Evolutionary conservation across 306 rosid genomes (phyloP).

Genomic region (Lotus japonicus): DNA sequence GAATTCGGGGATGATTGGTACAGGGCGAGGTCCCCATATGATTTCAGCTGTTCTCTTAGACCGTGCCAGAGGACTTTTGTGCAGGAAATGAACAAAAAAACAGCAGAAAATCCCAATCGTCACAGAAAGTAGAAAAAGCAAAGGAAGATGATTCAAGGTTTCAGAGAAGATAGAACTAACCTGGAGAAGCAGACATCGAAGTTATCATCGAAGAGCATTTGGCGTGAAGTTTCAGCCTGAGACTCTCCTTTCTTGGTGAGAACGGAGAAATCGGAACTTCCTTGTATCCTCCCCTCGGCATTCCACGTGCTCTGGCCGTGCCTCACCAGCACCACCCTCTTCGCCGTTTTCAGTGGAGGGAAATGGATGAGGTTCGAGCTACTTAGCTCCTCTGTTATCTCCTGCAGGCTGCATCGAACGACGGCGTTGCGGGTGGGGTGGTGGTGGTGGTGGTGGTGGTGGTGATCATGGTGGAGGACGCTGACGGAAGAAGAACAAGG

Average conservation of each 20-base stretch:
- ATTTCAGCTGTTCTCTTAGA: conserved; percentile 89
- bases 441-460: neutral
- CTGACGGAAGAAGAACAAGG: neutral
- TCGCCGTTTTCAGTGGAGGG: conserved; percentile 45
- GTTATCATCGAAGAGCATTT: conserved; percentile 65
- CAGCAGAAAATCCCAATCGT: neutral
- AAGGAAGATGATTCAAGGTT: neutral
- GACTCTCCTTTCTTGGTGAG: conserved; percentile 85
- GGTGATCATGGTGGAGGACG: neutral
- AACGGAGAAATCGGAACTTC: conserved; percentile 80
- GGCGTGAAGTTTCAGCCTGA: conserved; percentile 86
- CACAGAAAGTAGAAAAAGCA: neutral
- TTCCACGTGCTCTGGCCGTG: conserved; percentile 99
- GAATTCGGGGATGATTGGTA: conserved; percentile 45
- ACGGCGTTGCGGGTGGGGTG: neutral
- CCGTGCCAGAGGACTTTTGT: conserved; percentile 58
- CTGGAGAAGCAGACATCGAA: conserved; percentile 83
- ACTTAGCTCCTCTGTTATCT: conserved; percentile 24
- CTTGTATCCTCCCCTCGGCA: conserved; percentile 91
- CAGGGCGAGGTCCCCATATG: conserved; percentile 68
- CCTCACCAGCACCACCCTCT: conserved; percentile 85
- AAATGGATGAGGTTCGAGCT: conserved; percentile 38
- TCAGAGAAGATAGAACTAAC: conserved; percentile 9
- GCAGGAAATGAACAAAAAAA: neutral
- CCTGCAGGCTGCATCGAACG: conserved; percentile 43